Evolutionary conservation across 306 rosid genomes (phyloP).

Genomic region (Vicia sativa): DNA sequence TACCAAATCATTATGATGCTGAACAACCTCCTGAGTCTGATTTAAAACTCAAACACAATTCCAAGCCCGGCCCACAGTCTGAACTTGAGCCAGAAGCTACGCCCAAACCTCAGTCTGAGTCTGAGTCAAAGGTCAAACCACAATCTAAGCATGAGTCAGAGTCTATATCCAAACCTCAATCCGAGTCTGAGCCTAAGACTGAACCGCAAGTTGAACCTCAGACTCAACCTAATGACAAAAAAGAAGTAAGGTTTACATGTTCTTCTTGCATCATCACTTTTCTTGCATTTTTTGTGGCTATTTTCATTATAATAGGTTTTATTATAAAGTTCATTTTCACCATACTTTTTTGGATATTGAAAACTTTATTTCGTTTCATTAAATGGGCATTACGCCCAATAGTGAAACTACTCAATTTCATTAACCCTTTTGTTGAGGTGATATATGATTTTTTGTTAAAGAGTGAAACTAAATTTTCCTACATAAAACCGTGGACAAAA

Average conservation of each 20-base stretch:
- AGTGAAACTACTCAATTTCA: not conserved
- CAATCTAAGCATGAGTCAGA: no score
- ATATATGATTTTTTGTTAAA: not conserved
- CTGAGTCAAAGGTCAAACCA: no score
- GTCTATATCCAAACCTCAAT: no score
- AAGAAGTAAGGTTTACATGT: not conserved
- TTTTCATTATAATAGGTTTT: not conserved
- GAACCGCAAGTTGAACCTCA: not conserved
- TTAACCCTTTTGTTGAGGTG: not conserved
- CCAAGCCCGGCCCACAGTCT: not conserved
- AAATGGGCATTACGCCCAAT: not conserved
- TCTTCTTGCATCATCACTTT: not conserved
- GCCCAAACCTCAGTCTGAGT: no score
- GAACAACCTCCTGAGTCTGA: no score
- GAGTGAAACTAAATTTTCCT: not conserved
- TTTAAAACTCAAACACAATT: not conserved
- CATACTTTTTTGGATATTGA: not conserved
- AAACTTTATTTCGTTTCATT: not conserved
- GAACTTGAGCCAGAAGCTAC: not conserved
- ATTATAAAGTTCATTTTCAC: not conserved
- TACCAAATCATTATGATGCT: no score
- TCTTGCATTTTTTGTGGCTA: not conserved
- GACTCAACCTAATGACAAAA: not conserved
- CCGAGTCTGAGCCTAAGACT: not conserved
- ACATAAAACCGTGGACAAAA: not conserved